Evolutionary conservation across 2,329 filamentous ascomycete genomes (phyloP).

Genomic region (Aureobasidium musti): DNA sequence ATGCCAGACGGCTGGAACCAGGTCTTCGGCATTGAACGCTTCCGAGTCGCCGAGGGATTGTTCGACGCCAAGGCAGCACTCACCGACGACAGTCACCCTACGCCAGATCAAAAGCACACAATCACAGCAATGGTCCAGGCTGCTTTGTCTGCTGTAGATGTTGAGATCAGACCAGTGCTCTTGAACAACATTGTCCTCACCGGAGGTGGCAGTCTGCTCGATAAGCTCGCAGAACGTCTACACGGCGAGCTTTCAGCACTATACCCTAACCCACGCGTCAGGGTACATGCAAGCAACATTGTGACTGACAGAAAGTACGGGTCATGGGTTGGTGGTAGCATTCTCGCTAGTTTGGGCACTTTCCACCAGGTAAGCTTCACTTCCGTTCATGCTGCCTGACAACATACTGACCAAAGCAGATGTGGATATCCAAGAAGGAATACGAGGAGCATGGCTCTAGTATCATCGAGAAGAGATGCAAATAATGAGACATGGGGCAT

Average conservation of each 20-base stretch:
- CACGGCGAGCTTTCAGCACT: conserved; percentile 78
- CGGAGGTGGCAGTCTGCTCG: conserved; percentile 81
- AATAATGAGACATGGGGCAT: conserved; percentile 53
- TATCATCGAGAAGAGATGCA: conserved; percentile 96
- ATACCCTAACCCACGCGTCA: conserved; percentile 83
- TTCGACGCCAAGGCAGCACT: conserved; percentile 84
- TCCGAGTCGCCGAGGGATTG: conserved; percentile 80
- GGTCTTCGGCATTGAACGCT: conserved; percentile 87
- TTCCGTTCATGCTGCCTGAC: background rate
- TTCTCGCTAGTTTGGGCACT: conserved; percentile 89
- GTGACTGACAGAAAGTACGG: conserved; percentile 88
- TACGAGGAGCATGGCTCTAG: conserved; percentile 91
- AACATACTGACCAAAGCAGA: conserved; percentile 44
- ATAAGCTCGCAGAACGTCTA: conserved; percentile 88
- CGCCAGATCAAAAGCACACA: conserved; percentile 67
- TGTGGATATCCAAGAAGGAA: conserved; percentile 98
- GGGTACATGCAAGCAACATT: conserved; percentile 82
- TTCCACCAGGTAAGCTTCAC: conserved; percentile 70
- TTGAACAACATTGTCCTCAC: conserved; percentile 91
- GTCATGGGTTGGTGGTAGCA: conserved; percentile 95
- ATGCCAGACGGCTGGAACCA: conserved; percentile 97
- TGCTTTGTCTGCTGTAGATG: conserved; percentile 77
- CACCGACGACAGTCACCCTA: conserved; percentile 50
- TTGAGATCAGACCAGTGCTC: conserved; percentile 80
- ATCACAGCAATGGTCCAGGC: conserved; percentile 80